A percentile compares a stretch with the other conserved stretches of the same genome.
Conservation (phyloP, 2,329 filamentous ascomycete genomes). For the Xylaria sp. region DNA sequence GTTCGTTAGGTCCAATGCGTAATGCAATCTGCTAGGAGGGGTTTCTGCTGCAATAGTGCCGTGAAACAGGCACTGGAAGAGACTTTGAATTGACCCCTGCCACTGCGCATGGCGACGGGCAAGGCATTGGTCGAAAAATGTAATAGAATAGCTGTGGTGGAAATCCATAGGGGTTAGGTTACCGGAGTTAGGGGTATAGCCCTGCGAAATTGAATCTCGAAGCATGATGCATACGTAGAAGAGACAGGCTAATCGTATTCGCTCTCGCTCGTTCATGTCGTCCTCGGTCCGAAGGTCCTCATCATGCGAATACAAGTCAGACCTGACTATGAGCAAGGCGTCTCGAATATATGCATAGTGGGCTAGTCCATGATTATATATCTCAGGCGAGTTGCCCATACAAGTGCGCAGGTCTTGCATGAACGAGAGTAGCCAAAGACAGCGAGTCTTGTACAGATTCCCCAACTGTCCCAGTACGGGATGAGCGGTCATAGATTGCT, state of each 20-base stretch:
- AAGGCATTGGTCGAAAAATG: slow-evolving; percentile 11
- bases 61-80: slow-evolving; percentile 18
- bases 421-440: slow-evolving; percentile 21
- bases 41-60: slow-evolving; percentile 12
- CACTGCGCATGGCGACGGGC: slow-evolving; percentile 10
- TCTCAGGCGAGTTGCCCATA: slow-evolving; percentile 18
- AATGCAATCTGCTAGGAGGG: slow-evolving; percentile 7
- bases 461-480: slow-evolving; percentile 10
- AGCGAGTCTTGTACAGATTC: slow-evolving; percentile 24
- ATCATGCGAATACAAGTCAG: slow-evolving; percentile 5
- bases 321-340: slow-evolving; percentile 16
- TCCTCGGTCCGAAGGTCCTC: not conserved
- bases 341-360: slow-evolving; percentile 17
- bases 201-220: slow-evolving; percentile 1
- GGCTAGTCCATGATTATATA: slow-evolving; percentile 11
- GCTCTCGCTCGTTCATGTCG: slow-evolving; percentile 11
- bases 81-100: slow-evolving; percentile 9
- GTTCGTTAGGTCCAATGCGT: slow-evolving; percentile 19
- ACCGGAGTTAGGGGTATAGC: not conserved
- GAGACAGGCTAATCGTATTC: slow-evolving; percentile 16
- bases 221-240: slow-evolving; percentile 22
- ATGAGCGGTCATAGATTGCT: slow-evolving; percentile 13
- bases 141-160: slow-evolving; percentile 10
- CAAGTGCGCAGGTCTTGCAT: slow-evolving; percentile 25
- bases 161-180: not conserved